phyloP scores from a whole-genome alignment of 1,139 yeast genomes.

The Kodamaea alishanica region DNA sequence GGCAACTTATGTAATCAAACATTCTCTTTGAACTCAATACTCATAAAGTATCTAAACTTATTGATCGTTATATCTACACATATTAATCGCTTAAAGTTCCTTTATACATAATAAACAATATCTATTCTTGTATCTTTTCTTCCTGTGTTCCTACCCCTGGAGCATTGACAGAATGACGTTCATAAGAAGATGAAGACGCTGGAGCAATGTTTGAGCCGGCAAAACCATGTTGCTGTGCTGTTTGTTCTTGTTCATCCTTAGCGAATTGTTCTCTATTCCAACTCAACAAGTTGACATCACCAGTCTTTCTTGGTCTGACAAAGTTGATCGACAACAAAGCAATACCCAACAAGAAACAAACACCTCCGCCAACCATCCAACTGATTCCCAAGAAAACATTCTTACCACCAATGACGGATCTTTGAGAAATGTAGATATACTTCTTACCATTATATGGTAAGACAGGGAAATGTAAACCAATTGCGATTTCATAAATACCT shows the following conservation, averaged over 20 bases:
- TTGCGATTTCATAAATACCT: conserved; percentile 69
- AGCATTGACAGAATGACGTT: not conserved
- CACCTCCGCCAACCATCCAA: conserved; percentile 90
- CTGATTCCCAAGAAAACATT: conserved; percentile 83
- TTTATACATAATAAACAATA: not conserved
- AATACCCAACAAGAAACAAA: conserved; percentile 64
- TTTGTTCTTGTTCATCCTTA: conserved; percentile 13
- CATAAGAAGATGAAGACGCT: not conserved
- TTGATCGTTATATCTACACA: too few relatives aligned
- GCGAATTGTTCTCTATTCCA: conserved; percentile 56
- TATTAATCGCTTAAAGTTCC: not conserved
- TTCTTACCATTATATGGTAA: conserved; percentile 78
- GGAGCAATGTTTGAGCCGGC: conserved; percentile 2
- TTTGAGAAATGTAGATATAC: conserved; percentile 72
- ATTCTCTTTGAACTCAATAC: too few relatives aligned
- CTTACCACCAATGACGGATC: conserved; percentile 88
- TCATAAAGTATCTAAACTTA: too few relatives aligned
- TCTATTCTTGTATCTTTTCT: not conserved
- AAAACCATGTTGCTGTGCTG: conserved; percentile 8
- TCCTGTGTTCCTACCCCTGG: not conserved
- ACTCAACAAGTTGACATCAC: conserved; percentile 66
- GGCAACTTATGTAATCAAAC: too few relatives aligned
- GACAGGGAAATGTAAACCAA: conserved; percentile 89
- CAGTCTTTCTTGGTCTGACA: conserved; percentile 68
- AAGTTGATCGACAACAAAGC: conserved; percentile 58